Base-by-base conservation (phyloP, 345 rosid species). In the Citrus glauca region DNA sequence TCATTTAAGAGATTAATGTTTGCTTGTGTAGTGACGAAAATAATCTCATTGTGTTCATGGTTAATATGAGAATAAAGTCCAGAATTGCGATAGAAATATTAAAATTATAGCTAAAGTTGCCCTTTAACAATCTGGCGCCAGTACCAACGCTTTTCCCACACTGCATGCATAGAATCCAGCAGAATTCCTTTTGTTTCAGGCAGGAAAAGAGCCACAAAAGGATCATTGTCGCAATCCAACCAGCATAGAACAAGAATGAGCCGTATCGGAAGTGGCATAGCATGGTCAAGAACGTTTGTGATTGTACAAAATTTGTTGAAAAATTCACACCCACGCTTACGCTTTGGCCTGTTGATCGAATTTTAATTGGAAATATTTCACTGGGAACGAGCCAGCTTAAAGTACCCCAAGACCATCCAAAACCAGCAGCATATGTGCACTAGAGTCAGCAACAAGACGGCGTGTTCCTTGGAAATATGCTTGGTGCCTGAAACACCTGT, bases 371-470 rank as follows among this genome's bases (percentile, higher is more conserved):
- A 74, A 90, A 88, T 48, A 90, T 91, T 80, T 91, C 96, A 60
- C 93, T 86, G 1, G 93, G 92, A 72, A 91, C 83, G 64, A 91
- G 88, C 90, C 90, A 87, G 45, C 81, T 66, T 7, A 91, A 79
- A 9, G 93, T 93, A 3, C 95, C 93, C 96, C 93, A 91, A 1
- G 93, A 90, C 92, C 91, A 91, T 3, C 91, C 95, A 63, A 90
- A 91, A 13, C 95, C 95, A 14, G 92, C 88, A 1, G 89, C 88
- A 27, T 35, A 88, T 20, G 85, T 93, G 87, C 89, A 86, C 85
- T 19, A 90, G 79, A 20, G 81, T 81, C 6, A 91, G 81, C 9
- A 91, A 87, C 25, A 83, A 53, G 45, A 87, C 32, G 9, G 86
- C 86, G 13, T 81, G 24, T 38, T 82, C 89, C 84, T 70, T 85